Percentiles rank a stretch among this genome's conserved stretches.
These are phyloP conservation scores for Cadophora malorum DNA, from an alignment of 2,329 filamentous ascomycete genomes.

Conservation along the genomic window DNA sequence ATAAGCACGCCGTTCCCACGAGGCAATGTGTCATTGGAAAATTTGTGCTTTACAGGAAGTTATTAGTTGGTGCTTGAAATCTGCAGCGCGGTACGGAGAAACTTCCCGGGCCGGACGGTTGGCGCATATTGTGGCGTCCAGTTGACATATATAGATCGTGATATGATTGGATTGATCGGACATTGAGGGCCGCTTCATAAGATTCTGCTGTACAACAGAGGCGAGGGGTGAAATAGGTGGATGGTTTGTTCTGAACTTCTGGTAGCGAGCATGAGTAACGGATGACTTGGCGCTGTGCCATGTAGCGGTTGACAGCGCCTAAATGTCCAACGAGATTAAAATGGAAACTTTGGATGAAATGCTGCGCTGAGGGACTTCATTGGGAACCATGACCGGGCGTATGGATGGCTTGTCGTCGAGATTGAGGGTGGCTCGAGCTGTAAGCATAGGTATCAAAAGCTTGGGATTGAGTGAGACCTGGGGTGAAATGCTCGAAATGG, in stretches of 20 bases:
- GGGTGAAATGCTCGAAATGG: background rate
- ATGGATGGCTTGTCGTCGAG: background rate
- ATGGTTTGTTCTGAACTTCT: constrained; percentile 10
- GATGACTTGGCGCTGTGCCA: constrained; percentile 11
- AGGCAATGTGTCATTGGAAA: constrained; percentile 13
- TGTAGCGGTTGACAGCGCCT: constrained; percentile 4
- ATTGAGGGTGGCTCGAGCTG: constrained; percentile 1
- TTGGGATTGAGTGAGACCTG: background rate
- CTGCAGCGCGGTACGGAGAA: background rate
- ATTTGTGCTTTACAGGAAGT: constrained; percentile 5
- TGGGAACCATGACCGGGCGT: background rate
- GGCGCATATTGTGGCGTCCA: background rate
- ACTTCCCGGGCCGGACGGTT: constrained; percentile 2
- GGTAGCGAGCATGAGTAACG: constrained; percentile 12
- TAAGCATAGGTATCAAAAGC: background rate
- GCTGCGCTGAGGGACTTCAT: background rate
- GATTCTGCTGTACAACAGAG: background rate
- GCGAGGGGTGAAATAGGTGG: background rate
- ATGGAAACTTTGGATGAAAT: constrained; percentile 8
- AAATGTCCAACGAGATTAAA: constrained; percentile 3
- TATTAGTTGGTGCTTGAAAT: constrained; percentile 6
- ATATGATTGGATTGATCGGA: constrained; percentile 13
- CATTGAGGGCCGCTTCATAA: background rate
- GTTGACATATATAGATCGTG: constrained; percentile 8
- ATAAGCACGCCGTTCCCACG: constrained; percentile 3